These are phyloP conservation scores for Podaxis sp. DNA, from an alignment of 768 basidiomycete species.

Conservation along the genomic window DNA sequence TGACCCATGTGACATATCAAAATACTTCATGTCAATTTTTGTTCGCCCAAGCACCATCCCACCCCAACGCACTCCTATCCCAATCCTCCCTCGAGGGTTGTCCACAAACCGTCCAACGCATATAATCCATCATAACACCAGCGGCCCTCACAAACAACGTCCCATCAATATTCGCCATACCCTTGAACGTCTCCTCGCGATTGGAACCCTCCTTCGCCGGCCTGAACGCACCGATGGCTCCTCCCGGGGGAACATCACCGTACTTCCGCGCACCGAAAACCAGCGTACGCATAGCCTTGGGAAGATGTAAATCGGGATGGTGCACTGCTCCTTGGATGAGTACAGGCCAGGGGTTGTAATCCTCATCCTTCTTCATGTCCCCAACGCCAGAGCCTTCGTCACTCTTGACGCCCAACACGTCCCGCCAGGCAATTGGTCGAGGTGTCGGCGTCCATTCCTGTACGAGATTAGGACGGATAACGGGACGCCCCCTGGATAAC, in stretches of 20 bases:
- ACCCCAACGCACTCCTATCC: slow-evolving; percentile 58
- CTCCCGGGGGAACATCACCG: slow-evolving; percentile 38
- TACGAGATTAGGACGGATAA: slow-evolving; percentile 43
- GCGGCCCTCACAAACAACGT: slow-evolving; percentile 57
- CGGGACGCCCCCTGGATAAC: slow-evolving; percentile 49
- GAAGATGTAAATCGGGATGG: slow-evolving; percentile 50
- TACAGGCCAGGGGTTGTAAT: slow-evolving; percentile 52
- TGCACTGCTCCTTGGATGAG: slow-evolving; percentile 45
- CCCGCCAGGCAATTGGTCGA: slow-evolving; percentile 30
- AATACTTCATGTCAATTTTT: slow-evolving; percentile 23
- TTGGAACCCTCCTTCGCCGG: slow-evolving; percentile 16
- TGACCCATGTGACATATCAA: background rate
- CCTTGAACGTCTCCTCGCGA: slow-evolving; percentile 42
- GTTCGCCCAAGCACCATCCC: slow-evolving; percentile 57
- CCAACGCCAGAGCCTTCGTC: slow-evolving; percentile 27
- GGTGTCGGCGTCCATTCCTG: slow-evolving; percentile 45
- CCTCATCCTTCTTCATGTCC: slow-evolving; percentile 30
- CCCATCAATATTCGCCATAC: slow-evolving; percentile 47
- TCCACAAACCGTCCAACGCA: slow-evolving; percentile 57
- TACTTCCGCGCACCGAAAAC: slow-evolving; percentile 47
- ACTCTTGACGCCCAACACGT: slow-evolving; percentile 11
- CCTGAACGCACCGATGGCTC: slow-evolving; percentile 41
- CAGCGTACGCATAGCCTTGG: slow-evolving; percentile 49
- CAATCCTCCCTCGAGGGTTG: slow-evolving; percentile 43
- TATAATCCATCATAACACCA: slow-evolving; percentile 50